These are phyloP conservation scores for Blastobotrys illinoisensis DNA, from an alignment of 1,139 yeast genomes.

Conservation along the genomic window DNA sequence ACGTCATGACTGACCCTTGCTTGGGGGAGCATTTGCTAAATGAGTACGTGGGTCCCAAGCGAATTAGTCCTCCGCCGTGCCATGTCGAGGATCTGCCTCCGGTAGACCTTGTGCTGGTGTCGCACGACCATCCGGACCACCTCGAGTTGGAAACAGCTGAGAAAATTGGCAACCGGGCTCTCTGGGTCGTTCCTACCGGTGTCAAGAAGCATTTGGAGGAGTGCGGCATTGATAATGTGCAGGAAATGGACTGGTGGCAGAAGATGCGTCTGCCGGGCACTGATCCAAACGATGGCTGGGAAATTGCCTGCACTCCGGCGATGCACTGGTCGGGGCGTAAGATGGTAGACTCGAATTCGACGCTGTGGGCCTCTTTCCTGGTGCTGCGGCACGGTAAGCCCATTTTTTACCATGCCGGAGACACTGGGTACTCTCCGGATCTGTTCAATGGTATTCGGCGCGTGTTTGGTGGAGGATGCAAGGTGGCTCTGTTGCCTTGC, in stretches of 20 bases:
- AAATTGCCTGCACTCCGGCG: slow-evolving; percentile 84
- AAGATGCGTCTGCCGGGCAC: slow-evolving; percentile 39
- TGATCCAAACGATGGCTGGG: slow-evolving; percentile 50
- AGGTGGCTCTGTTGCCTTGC: slow-evolving; percentile 75
- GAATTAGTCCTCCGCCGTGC: slow-evolving; percentile 72
- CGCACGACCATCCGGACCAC: slow-evolving; percentile 96
- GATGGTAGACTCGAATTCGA: slow-evolving; percentile 66
- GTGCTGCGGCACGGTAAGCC: slow-evolving; percentile 62
- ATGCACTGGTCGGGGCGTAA: slow-evolving; percentile 97
- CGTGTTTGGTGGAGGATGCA: slow-evolving; percentile 57
- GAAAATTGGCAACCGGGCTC: slow-evolving; percentile 52
- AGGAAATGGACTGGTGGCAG: slow-evolving; percentile 94
- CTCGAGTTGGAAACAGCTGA: slow-evolving; percentile 59
- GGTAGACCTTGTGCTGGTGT: slow-evolving; percentile 69
- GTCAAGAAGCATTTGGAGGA: slow-evolving; percentile 54
- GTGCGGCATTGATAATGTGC: slow-evolving; percentile 47
- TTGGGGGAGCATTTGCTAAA: slow-evolving; percentile 64
- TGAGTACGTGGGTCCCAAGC: slow-evolving; percentile 67
- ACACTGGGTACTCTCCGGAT: slow-evolving; percentile 79
- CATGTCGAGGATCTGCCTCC: slow-evolving; percentile 54
- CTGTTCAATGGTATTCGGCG: slow-evolving; percentile 60
- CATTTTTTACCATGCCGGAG: slow-evolving; percentile 85
- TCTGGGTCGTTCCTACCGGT: slow-evolving; percentile 88
- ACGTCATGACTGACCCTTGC: slow-evolving; percentile 79
- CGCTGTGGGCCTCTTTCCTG: slow-evolving; percentile 86